Percentiles rank a stretch among this genome's conserved stretches.
These are phyloP conservation scores for Ophiostoma pallidulum DNA, from an alignment of 2,329 filamentous ascomycete genomes.

Conservation along the genomic window DNA sequence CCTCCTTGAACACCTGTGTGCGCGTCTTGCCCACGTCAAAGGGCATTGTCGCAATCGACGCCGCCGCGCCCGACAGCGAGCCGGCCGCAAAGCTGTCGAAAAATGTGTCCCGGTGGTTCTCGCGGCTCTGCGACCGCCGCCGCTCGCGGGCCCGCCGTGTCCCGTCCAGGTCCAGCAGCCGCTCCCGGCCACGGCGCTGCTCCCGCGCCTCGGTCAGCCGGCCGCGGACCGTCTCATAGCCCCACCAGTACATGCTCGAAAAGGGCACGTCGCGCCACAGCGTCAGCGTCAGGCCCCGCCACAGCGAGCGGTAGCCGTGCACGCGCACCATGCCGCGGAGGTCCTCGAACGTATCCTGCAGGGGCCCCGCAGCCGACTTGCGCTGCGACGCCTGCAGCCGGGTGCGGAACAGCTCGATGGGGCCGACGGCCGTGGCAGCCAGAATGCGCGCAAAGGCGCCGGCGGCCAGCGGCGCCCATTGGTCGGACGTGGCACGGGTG, in stretches of 20 bases:
- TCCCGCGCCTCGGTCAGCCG: conserved; percentile 60
- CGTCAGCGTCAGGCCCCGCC: conserved; percentile 82
- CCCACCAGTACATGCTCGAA: conserved; percentile 96
- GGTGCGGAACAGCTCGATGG: conserved; percentile 90
- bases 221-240: conserved; percentile 77
- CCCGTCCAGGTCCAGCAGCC: conserved; percentile 24
- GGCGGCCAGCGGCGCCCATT: conserved; percentile 69
- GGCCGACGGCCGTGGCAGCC: conserved; percentile 74
- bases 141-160: conserved; percentile 32
- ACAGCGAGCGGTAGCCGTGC: conserved; percentile 73
- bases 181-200: conserved; percentile 33
- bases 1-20: conserved; percentile 71
- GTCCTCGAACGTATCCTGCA: conserved; percentile 68
- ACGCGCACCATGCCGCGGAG: conserved; percentile 68
- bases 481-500: conserved; percentile 50
- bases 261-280: conserved; percentile 97
- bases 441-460: conserved; percentile 69
- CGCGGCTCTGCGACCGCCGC: conserved; percentile 51
- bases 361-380: conserved; percentile 53
- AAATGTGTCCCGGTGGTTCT: conserved; percentile 69
- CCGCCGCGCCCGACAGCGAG: conserved; percentile 70
- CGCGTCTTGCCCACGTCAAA: conserved; percentile 98
- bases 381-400: conserved; percentile 71
- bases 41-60: conserved; percentile 82
- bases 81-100: conserved; percentile 84